Percentiles rank a stretch among this genome's conserved stretches.
Conservation (phyloP, 2,329 filamentous ascomycete genomes). For the Neodidymelliopsis sp. region DNA sequence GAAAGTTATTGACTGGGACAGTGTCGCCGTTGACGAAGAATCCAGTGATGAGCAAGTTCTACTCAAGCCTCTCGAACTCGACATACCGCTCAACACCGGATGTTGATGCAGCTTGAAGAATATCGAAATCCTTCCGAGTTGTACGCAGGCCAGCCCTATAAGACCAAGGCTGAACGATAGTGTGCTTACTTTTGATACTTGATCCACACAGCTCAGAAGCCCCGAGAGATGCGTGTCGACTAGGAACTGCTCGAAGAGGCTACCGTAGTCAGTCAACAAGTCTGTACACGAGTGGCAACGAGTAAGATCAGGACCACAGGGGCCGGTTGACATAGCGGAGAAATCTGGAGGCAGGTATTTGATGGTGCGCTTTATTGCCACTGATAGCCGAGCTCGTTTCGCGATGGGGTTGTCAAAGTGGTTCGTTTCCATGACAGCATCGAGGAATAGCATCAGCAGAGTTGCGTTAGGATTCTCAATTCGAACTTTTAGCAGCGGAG, state of each 20-base stretch:
- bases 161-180: constrained; percentile 48
- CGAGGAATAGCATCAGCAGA: constrained; percentile 53
- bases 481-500: constrained; percentile 44
- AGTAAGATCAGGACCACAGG: neutral
- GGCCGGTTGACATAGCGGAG: neutral
- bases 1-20: too few species aligned
- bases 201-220: constrained; percentile 10
- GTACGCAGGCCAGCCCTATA: constrained; percentile 31
- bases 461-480: constrained; percentile 51
- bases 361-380: neutral
- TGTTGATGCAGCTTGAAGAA: constrained; percentile 9
- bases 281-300: neutral
- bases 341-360: constrained; percentile 3
- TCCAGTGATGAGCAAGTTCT: too few species aligned
- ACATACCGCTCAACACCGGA: constrained; percentile 41
- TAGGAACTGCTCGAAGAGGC: neutral
- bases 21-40: too few species aligned
- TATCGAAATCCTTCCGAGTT: constrained; percentile 46
- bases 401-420: neutral
- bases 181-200: constrained; percentile 39
- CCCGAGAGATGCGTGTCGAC: constrained; percentile 6
- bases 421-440: constrained; percentile 40
- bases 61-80: constrained; percentile 46
- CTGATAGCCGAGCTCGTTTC: neutral
- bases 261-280: neutral